Percentiles rank a stretch among this genome's conserved stretches.
These are phyloP conservation scores for Xylaria sp. DNA, from an alignment of 2,329 filamentous ascomycete species.

Conservation along the genomic window DNA sequence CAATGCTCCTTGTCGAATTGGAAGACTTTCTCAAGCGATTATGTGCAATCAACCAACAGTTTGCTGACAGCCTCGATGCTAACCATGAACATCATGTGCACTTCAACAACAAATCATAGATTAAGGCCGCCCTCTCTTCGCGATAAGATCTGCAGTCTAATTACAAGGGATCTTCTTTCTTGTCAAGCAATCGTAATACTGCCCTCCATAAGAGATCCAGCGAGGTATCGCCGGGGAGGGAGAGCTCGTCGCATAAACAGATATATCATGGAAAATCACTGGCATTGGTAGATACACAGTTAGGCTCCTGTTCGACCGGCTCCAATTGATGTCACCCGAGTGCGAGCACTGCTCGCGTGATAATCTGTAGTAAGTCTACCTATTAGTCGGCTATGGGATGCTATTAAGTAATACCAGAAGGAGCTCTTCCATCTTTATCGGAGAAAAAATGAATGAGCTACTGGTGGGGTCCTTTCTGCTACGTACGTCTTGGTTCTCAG, in stretches of 20 bases:
- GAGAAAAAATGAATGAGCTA: neutral
- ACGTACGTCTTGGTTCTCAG: neutral
- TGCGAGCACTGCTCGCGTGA: neutral
- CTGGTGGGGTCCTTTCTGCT: neutral
- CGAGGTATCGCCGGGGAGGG: neutral
- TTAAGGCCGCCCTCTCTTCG: slow-evolving; percentile 14
- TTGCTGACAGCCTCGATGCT: slow-evolving; percentile 11
- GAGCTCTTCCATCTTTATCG: no score
- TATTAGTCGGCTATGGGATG: neutral
- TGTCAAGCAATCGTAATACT: slow-evolving; percentile 1
- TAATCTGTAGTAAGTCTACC: neutral
- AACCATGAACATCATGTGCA: slow-evolving; percentile 19
- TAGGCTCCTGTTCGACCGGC: neutral
- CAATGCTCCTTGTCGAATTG: neutral
- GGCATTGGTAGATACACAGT: neutral
- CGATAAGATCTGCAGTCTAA: slow-evolving; percentile 10
- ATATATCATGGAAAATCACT: neutral
- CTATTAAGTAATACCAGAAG: neutral
- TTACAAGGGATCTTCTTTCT: slow-evolving; percentile 9
- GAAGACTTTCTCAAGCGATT: neutral
- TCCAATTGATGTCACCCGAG: neutral
- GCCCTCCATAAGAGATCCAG: slow-evolving; percentile 1
- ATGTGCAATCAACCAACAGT: neutral
- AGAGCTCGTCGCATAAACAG: neutral
- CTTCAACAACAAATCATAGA: slow-evolving; percentile 19